Evolutionary conservation across 208 protist genomes (phyloP).

Genomic region (Tritrichomonas musculus): DNA sequence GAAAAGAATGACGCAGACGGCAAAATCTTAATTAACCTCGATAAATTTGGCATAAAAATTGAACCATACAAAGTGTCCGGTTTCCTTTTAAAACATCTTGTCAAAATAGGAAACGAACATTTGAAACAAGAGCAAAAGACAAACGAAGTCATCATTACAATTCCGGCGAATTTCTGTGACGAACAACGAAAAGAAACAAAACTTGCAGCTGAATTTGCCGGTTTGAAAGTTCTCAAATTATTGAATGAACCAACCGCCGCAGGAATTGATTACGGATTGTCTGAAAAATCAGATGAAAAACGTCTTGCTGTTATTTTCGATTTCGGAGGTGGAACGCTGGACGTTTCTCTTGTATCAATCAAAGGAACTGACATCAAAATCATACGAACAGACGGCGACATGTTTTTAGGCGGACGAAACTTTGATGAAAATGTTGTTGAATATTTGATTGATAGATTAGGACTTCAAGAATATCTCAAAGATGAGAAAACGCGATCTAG

Average conservation of each 20-base stretch:
- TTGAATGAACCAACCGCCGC: slow-evolving; percentile 97
- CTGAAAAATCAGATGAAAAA: slow-evolving; percentile 60
- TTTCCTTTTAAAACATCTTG: slow-evolving; percentile 70
- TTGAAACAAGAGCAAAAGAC: slow-evolving; percentile 71
- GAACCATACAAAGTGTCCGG: slow-evolving; percentile 84
- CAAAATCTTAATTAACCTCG: slow-evolving; percentile 65
- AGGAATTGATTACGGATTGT: slow-evolving; percentile 90
- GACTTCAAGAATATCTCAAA: slow-evolving; percentile 69
- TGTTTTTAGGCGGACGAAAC: slow-evolving; percentile 85
- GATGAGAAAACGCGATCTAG: background rate
- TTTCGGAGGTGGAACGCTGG: slow-evolving; percentile 54
- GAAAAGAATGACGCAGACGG: slow-evolving; percentile 68
- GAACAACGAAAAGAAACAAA: slow-evolving; percentile 90
- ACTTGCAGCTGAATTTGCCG: slow-evolving; percentile 88
- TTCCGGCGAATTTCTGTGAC: slow-evolving; percentile 97
- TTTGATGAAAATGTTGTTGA: slow-evolving; percentile 84
- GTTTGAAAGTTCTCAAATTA: slow-evolving; percentile 90
- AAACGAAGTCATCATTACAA: slow-evolving; percentile 62
- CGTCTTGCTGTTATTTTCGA: slow-evolving; percentile 91
- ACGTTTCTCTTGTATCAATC: slow-evolving; percentile 94
- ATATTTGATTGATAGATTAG: slow-evolving; percentile 62
- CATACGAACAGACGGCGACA: slow-evolving; percentile 78
- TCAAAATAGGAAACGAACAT: slow-evolving; percentile 74
- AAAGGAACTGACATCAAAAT: slow-evolving; percentile 91
- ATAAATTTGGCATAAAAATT: slow-evolving; percentile 71